A percentile compares a stretch with the other conserved stretches of the same genome.
phyloP scores from a whole-genome alignment of 192 early-diverging fungal genomes.

The Rhizoclosmatium globosum region DNA sequence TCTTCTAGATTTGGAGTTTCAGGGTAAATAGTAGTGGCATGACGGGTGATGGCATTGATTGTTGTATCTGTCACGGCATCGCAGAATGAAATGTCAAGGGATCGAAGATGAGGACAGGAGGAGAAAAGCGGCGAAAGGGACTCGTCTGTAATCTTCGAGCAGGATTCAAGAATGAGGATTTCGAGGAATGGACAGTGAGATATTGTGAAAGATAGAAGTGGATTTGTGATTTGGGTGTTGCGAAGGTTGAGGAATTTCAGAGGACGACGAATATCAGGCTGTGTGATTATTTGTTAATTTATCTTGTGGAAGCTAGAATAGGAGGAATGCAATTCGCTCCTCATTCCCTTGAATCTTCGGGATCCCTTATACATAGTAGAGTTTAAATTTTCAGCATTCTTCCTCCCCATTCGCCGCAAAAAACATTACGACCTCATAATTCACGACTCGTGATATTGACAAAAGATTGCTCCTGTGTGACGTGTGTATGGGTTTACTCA shows the following conservation, averaged over 20 bases:
- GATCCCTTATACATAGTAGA: no score
- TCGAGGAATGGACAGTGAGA: slow-evolving; percentile 53
- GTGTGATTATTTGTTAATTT: slow-evolving; percentile 3
- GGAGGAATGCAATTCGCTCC: background rate
- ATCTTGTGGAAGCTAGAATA: background rate
- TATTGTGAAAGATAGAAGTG: slow-evolving; percentile 49
- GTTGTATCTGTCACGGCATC: slow-evolving; percentile 54
- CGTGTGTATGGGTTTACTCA: background rate
- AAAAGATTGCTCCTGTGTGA: background rate
- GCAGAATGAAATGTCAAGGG: slow-evolving; percentile 57
- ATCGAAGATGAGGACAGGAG: slow-evolving; percentile 44
- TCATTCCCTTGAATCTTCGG: no score
- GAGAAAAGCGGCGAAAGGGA: slow-evolving; percentile 50
- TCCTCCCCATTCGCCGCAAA: background rate
- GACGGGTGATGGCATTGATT: slow-evolving; percentile 49
- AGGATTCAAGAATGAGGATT: slow-evolving; percentile 58
- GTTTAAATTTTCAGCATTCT: background rate
- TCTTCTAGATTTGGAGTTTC: slow-evolving; percentile 32
- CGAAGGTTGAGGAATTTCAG: slow-evolving; percentile 57
- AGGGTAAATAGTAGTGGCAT: slow-evolving; percentile 19
- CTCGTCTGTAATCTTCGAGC: slow-evolving; percentile 52
- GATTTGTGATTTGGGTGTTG: slow-evolving; percentile 55
- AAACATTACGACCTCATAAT: background rate
- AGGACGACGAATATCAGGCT: slow-evolving; percentile 37
- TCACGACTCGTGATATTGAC: background rate